A percentile compares a stretch with the other conserved stretches of the same genome.
These are phyloP conservation scores for Syncephalastrum racemosum DNA, from an alignment of 371 early-diverging fungal species.

Conservation along the genomic window DNA sequence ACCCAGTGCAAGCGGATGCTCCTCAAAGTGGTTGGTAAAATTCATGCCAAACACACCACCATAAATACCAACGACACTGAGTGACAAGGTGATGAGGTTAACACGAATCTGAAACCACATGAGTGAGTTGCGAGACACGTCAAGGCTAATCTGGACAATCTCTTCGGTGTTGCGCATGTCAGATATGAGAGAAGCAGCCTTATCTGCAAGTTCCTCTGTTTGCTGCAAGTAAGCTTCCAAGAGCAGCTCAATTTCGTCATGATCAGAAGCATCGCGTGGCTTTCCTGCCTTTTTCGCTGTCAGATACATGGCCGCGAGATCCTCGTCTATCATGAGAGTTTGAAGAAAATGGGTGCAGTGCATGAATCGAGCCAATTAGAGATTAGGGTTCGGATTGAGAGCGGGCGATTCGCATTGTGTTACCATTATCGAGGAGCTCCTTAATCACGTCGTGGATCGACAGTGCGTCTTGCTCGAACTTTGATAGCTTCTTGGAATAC, in stretches of 20 bases:
- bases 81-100: constrained; percentile 76
- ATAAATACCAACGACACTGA: constrained; percentile 53
- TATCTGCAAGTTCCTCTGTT: constrained; percentile 81
- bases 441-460: constrained; percentile 76
- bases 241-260: constrained; percentile 86
- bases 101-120: constrained; percentile 82
- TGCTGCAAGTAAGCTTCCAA: constrained; percentile 87
- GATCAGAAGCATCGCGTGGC: constrained; percentile 59
- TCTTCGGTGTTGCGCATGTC: constrained; percentile 86
- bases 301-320: constrained; percentile 87
- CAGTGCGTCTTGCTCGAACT: constrained; percentile 73
- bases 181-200: constrained; percentile 62
- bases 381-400: neutral
- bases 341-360: too few relatives aligned
- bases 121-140: constrained; percentile 81
- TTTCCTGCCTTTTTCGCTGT: constrained; percentile 69
- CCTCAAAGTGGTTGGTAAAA: constrained; percentile 71
- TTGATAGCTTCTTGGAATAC: constrained; percentile 71
- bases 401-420: neutral
- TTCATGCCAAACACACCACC: constrained; percentile 93
- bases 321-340: constrained; percentile 63
- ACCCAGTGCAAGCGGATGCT: constrained; percentile 67
- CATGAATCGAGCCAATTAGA: too few relatives aligned
- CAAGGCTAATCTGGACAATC: constrained; percentile 82
- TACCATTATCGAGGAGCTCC: constrained; percentile 80